Base-by-base conservation (phyloP, 192 early-diverging fungal genomes). In the Umbelopsis sp. region DNA sequence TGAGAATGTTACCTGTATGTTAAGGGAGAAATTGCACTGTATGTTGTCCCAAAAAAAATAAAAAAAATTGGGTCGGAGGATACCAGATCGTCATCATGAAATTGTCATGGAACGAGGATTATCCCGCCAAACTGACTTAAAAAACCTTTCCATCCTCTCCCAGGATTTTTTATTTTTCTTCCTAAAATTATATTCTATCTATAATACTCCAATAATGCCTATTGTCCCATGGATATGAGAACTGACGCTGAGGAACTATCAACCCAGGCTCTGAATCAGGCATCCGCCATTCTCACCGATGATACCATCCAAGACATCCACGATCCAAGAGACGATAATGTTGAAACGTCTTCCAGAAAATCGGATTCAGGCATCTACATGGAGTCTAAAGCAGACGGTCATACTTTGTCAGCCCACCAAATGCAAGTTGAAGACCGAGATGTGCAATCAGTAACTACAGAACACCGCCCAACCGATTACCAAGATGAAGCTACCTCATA, bases 191-290 rank as follows among this genome's bases (percentile, higher is more conserved):
- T 25, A 51, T 25, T 59, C 16, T 52, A 43, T 41, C 17, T 71
- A 49, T 50, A 47, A 7, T 20, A 51, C 12, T 31, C 17, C 38
- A 21, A 66, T 45, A 66, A 66, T 62, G 56, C 56, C 56, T 62
- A 62, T 62, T 62, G 17, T 62, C 26, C 56, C 6, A 62, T 62
- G 56, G 31, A 34, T 34, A 62, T 62, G 56, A 62, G 56, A 62
- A 62, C 56, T 32, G 56, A 32, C 26, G 56, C 56, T 20, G 16
- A 62, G 26, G 31, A 66, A 66, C 36, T 45, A 66, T 66, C 43
- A 41, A 21, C 21, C 7, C 65, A 22, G 43, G 38, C 65, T 11
- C 1, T 45, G 65, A 66, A 14, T 45, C 38, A 9, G 25, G 43
- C 47, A 32, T 52, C 68, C 25, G 34, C 34, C 20, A 14, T 26